These are phyloP conservation scores for Letharia columbiana DNA, from an alignment of 495 filamentous ascomycete species.

Conservation along the genomic window DNA sequence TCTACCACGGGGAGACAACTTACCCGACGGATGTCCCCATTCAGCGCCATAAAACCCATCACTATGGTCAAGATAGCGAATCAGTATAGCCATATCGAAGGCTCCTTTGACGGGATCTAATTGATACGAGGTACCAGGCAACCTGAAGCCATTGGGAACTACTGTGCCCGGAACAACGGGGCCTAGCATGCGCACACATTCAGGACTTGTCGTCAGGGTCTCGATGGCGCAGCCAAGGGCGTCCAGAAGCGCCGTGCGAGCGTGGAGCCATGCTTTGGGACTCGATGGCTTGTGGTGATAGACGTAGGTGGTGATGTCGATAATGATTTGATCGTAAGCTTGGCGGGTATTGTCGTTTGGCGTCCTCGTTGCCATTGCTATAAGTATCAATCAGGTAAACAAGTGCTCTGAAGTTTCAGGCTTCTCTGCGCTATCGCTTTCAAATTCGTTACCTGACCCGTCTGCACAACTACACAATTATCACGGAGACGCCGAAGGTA, in stretches of 20 bases:
- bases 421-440: too few species aligned
- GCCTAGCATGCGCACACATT: conserved; percentile 26
- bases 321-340: conserved; percentile 25
- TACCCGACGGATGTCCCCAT: conserved; percentile 44
- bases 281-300: conserved; percentile 20
- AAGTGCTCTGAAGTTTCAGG: too few species aligned
- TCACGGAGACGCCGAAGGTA: too few species aligned
- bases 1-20: conserved; percentile 3
- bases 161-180: conserved; percentile 24
- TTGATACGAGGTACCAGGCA: conserved; percentile 34
- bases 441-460: too few species aligned
- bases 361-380: too few species aligned
- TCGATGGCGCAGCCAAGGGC: conserved; percentile 35
- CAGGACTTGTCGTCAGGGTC: conserved; percentile 24
- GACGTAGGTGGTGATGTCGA: conserved; percentile 30
- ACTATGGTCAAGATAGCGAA: conserved; percentile 42
- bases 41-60: conserved; percentile 37
- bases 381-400: too few species aligned
- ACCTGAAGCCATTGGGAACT: conserved; percentile 32
- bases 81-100: conserved; percentile 37
- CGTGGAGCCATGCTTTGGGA: conserved; percentile 22
- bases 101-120: conserved; percentile 37
- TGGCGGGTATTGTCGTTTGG: too few species aligned
- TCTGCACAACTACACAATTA: too few species aligned
- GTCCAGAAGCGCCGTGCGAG: conserved; percentile 32